These are phyloP conservation scores for Acanthamoeba lenticulata DNA, from an alignment of 208 protist species.

Conservation along the genomic window DNA sequence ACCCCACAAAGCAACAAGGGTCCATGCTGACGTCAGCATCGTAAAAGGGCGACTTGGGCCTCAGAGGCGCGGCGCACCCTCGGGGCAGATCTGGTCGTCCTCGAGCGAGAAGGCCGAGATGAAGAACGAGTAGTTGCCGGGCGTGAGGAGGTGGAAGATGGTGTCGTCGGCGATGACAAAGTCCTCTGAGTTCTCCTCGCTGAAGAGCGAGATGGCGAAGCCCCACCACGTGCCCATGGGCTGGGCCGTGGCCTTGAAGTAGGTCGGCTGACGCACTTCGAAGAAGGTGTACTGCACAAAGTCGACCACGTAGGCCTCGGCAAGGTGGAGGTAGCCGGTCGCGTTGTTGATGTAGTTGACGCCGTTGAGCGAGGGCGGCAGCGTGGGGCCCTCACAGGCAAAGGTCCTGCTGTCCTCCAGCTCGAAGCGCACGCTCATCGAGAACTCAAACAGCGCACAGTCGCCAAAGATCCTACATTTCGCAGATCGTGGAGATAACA, in stretches of 20 bases:
- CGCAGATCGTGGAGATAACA: not conserved
- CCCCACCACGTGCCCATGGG: not conserved
- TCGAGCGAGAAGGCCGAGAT: constrained; percentile 43
- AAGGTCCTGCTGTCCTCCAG: not conserved
- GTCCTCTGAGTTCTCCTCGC: not conserved
- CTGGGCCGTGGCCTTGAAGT: constrained; percentile 51
- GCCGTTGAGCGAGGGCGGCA: constrained; percentile 49
- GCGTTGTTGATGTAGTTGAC: constrained; percentile 46
- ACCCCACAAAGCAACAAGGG: not conserved
- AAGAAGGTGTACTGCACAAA: constrained; percentile 60
- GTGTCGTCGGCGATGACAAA: constrained; percentile 4
- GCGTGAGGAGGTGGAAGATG: not conserved
- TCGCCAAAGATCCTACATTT: constrained; percentile 23
- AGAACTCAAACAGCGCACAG: constrained; percentile 63
- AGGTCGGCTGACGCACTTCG: not conserved
- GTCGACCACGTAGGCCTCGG: constrained; percentile 30
- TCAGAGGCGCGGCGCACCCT: not conserved
- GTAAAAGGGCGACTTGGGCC: not conserved
- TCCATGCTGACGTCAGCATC: not conserved
- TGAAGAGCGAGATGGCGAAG: constrained; percentile 57
- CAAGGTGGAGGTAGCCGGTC: constrained; percentile 46
- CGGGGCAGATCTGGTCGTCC: not conserved
- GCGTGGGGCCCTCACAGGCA: not conserved
- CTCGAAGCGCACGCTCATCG: constrained; percentile 60
- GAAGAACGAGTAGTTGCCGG: constrained; percentile 67